Evolutionary conservation across 208 protist genomes (phyloP).

Genomic region (Crithidia thermophila): DNA sequence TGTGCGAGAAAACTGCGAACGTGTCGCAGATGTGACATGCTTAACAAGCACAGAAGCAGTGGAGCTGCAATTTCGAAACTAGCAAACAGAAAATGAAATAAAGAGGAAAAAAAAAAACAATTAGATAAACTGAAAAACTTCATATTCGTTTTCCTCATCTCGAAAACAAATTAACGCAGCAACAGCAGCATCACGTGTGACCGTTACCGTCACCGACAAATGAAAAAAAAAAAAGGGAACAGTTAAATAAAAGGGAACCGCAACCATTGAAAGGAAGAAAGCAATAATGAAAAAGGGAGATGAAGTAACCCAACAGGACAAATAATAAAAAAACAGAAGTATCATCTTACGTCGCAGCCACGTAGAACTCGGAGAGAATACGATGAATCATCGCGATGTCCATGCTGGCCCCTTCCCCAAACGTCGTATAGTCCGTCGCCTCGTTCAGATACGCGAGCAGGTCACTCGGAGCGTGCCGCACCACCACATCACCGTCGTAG

Average conservation of each 20-base stretch:
- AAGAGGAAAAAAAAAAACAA: too few relatives aligned
- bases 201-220: too few relatives aligned
- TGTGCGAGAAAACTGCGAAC: too few relatives aligned
- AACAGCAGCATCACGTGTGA: too few relatives aligned
- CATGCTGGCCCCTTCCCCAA: slow-evolving; percentile 42
- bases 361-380: slow-evolving; percentile 41
- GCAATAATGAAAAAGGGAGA: background rate
- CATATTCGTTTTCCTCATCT: too few relatives aligned
- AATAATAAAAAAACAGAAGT: background rate
- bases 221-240: background rate
- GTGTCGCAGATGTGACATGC: too few relatives aligned
- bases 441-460: slow-evolving; percentile 34
- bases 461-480: slow-evolving; percentile 25
- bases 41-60: too few relatives aligned
- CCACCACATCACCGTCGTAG: slow-evolving; percentile 34
- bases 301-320: too few relatives aligned
- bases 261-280: background rate
- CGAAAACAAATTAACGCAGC: too few relatives aligned
- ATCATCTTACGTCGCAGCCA: slow-evolving; percentile 16
- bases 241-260: slow-evolving; percentile 9
- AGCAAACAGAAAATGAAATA: too few relatives aligned
- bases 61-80: too few relatives aligned
- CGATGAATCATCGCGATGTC: slow-evolving; percentile 26
- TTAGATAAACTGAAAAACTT: too few relatives aligned
- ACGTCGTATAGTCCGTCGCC: slow-evolving; percentile 45